These are phyloP conservation scores for Lepraria neglecta DNA, from an alignment of 495 filamentous ascomycete species.

Conservation along the genomic window DNA sequence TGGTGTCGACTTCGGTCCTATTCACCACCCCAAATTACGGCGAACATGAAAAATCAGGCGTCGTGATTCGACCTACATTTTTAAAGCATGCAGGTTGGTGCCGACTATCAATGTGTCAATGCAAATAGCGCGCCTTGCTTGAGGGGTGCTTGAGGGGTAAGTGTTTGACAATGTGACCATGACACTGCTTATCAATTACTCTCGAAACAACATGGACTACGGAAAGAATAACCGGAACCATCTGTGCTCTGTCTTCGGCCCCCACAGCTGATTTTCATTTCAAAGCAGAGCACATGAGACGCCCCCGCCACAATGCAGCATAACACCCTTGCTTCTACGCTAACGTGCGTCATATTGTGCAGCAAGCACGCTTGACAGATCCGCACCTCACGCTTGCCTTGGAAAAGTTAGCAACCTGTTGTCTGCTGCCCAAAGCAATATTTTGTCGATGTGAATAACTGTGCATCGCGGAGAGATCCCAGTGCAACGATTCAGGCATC, in stretches of 20 bases:
- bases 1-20: background rate
- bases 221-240: background rate
- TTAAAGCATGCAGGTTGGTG: conserved; percentile 3
- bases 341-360: conserved; percentile 18
- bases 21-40: background rate
- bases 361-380: conserved; percentile 14
- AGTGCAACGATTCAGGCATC: conserved; percentile 3
- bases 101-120: conserved; percentile 2
- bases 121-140: conserved; percentile 6
- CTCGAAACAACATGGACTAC: too few species aligned
- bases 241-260: background rate
- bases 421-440: conserved; percentile 17
- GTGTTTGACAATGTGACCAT: conserved; percentile 8
- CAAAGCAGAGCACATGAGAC: background rate
- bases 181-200: background rate
- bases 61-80: conserved; percentile 16
- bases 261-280: too few species aligned
- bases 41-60: conserved; percentile 1
- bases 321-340: conserved; percentile 8
- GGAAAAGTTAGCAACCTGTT: conserved; percentile 4
- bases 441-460: background rate
- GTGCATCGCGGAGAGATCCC: background rate
- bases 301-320: conserved; percentile 14
- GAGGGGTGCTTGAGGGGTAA: background rate
- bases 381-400: conserved; percentile 10